Conservation (phyloP, 139 green algal species). For the Coelastrella sp. region DNA sequence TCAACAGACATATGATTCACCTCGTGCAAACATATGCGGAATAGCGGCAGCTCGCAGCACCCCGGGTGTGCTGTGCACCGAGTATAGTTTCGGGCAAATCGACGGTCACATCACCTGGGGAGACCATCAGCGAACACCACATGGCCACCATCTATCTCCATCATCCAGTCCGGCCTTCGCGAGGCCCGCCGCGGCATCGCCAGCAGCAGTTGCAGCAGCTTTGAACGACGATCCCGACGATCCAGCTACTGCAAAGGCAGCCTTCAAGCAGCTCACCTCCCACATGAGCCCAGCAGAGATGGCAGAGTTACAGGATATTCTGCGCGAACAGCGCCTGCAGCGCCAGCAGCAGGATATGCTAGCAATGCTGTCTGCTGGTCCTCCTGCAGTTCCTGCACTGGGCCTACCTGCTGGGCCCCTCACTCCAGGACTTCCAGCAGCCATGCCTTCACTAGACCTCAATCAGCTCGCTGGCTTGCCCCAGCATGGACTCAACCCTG, state of each 20-base stretch:
- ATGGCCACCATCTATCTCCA: not conserved
- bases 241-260: not conserved
- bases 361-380: not conserved
- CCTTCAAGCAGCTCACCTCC: slow-evolving; percentile 1
- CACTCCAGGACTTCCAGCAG: not conserved
- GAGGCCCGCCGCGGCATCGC: not conserved
- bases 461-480: not conserved
- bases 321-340: slow-evolving; percentile 29
- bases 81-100: not conserved
- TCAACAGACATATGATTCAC: not conserved
- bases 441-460: not conserved
- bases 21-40: not conserved
- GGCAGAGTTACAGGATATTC: slow-evolving; percentile 26
- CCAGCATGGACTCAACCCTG: not conserved
- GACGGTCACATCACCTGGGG: not conserved
- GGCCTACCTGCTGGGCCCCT: not conserved
- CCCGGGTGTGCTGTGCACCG: not conserved
- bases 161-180: not conserved
- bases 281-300: not conserved
- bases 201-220: not conserved
- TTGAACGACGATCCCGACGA: not conserved
- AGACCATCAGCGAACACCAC: not conserved
- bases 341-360: slow-evolving; percentile 29
- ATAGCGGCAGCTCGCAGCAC: not conserved
- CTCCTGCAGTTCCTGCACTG: not conserved